Base-by-base conservation (phyloP, 1,284 basidiomycete genomes). In the Lignosus rhinocerotis region DNA sequence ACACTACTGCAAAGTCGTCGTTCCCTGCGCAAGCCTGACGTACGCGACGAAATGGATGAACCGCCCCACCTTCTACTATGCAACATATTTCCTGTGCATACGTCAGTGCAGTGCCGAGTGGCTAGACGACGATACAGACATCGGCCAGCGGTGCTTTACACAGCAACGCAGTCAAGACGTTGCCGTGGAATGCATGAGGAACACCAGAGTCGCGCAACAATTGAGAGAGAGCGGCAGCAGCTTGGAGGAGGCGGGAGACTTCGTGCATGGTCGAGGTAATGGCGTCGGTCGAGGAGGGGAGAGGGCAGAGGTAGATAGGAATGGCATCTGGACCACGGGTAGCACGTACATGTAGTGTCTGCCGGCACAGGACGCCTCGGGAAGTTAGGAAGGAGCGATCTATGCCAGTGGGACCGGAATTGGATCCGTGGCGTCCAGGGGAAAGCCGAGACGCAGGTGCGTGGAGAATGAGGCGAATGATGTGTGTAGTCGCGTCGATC, bases 121-220 rank as follows among this genome's bases (percentile, higher is more conserved):
- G 19, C 34, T 49, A 59, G 50, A 25, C 16, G 36, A 19, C 36
- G 53, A 36, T 46, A 75, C 85, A 63, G 70, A 83, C 87, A 70
- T 87, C 81, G 61, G 81, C 78, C 45, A 81, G 78, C 51, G 80
- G 74, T 59, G 72, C 76, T 63, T 80, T 83, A 45, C 84, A 77
- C 38, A 90, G 76, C 6, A 84, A 72, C 32, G 87, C 82, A 31
- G 82, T 81, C 59, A 87, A 73, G 49, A 88, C 72, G 65, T 78
- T 84, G 19, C 87, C 87, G 67, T 89, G 77, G 74, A 89, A 88
- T 21, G 86, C 87, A 69, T 90, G 87, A 16, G 84, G 81, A 36
- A 88, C 80, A 53, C 74, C 75, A 41, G 72, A 71, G 52, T 76
- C 76, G 56, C 72, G 73, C 59, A 89, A 79, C 55, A 81, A 70